Evolutionary conservation across 306 rosid species (phyloP), one percentile per base, ranked within the genome.

Genomic region (Quercus parvula): DNA sequence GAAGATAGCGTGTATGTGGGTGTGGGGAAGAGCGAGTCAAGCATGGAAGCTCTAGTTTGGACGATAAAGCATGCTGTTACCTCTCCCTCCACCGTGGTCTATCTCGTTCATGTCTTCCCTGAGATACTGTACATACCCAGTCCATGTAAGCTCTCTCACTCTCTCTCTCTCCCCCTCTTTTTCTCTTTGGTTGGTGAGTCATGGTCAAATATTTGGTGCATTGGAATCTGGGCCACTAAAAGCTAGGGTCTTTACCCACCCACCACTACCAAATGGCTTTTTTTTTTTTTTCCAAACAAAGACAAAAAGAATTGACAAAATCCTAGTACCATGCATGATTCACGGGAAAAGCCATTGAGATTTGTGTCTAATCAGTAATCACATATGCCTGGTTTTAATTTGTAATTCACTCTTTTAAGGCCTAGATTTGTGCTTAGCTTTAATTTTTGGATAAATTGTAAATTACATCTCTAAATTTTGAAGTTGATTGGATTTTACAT

Each of bases 51-150:
- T 13, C 82, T 91, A 6, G 54, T 78, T 1, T 93, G 98, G 98
- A 58, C 94, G 28, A 79, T 94, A 31, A 82, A 83, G 25, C 79
- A 90, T 77, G 79, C 82, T 56, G 86, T 83, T 3, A 69, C 76
- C 46, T 41, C 46, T 30, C 70, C 92, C 5, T 67, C 89, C 27
- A 78, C 88, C 59, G 30, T 64, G 1, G 73, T 92, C 17, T 89
- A 84, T 80, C 96, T 94, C 80, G 68, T 94, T 27, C 98, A 89
- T 17, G 81, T 94, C 74, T 94, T 81, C 81, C 96, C 96, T 0
- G 91, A 85, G 86, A 71, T 75, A 72, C 86, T 81, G n/a, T 79
- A 51, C 76, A 81, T 92, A 28, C 98, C 94, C 5, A 90, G 82
- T 75, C 98, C 98, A 52, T 84, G 97, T 94, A 85, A 84, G 92